These are phyloP conservation scores for Colletotrichum viniferum DNA, from an alignment of 2,329 filamentous ascomycete genomes.

Conservation along the genomic window DNA sequence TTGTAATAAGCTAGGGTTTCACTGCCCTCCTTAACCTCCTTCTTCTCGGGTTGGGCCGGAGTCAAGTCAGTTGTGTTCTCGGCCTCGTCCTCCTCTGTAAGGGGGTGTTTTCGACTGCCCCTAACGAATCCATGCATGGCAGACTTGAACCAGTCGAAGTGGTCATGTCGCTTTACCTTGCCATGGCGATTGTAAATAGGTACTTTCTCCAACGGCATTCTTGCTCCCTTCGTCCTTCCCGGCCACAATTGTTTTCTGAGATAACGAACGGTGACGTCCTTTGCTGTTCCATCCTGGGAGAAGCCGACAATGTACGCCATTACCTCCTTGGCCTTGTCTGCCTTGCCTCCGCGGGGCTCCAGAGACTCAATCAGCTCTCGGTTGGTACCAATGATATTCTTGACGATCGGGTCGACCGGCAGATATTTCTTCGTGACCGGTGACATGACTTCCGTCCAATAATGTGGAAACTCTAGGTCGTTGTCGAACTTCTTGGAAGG, in stretches of 20 bases:
- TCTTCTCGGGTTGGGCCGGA: constrained; percentile 74
- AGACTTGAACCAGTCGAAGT: constrained; percentile 87
- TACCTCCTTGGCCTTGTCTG: constrained; percentile 85
- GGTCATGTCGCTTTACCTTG: constrained; percentile 76
- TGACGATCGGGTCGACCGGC: constrained; percentile 77
- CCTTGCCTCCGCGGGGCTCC: constrained; percentile 81
- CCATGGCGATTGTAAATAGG: constrained; percentile 79
- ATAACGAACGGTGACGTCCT: constrained; percentile 94
- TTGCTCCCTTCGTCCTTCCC: constrained; percentile 85
- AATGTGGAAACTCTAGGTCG: constrained; percentile 83
- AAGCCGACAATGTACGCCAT: constrained; percentile 89
- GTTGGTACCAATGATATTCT: constrained; percentile 71
- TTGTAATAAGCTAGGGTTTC: constrained; percentile 91
- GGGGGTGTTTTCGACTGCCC: constrained; percentile 50
- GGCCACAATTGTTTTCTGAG: constrained; percentile 81
- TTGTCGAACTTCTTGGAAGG: constrained; percentile 65
- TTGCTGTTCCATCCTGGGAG: constrained; percentile 84
- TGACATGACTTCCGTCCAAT: constrained; percentile 92
- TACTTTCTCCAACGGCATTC: constrained; percentile 80
- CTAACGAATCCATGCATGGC: constrained; percentile 75
- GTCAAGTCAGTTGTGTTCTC: constrained; percentile 82
- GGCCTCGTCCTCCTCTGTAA: constrained; percentile 75
- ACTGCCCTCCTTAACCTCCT: constrained; percentile 73
- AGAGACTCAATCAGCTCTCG: constrained; percentile 75
- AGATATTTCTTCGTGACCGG: constrained; percentile 80